phyloP scores from a whole-genome alignment of 345 rosid genomes.

The Reutealis trisperma region DNA sequence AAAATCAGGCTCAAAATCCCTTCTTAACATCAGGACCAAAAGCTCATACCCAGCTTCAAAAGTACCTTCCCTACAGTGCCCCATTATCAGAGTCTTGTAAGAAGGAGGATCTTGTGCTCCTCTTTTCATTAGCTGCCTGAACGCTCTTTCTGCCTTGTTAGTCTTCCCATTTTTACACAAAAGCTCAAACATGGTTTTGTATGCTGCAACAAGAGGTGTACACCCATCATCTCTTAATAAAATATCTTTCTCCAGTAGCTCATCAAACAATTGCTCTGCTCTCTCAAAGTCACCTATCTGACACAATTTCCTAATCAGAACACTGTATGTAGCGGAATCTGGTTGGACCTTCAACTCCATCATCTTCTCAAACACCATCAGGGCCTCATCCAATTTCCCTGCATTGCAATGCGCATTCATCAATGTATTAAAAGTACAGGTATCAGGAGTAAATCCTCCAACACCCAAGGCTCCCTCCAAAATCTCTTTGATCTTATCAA shows the following conservation, averaged over 20 bases:
- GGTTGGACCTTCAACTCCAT: slow-evolving; percentile 44
- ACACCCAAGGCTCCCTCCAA: slow-evolving; percentile 36
- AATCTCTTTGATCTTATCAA: slow-evolving; percentile 57
- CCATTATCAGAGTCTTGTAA: slow-evolving; percentile 58
- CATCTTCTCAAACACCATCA: slow-evolving; percentile 59
- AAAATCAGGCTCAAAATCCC: slow-evolving; percentile 59
- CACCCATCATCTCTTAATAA: slow-evolving; percentile 18
- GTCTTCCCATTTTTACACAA: slow-evolving; percentile 73
- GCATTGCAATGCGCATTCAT: slow-evolving; percentile 61
- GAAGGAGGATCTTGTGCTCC: slow-evolving; percentile 72
- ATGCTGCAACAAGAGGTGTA: slow-evolving; percentile 66
- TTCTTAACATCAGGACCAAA: slow-evolving; percentile 71
- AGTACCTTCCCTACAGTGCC: slow-evolving; percentile 70
- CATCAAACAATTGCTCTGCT: slow-evolving; percentile 66
- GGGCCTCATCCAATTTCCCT: slow-evolving; percentile 61
- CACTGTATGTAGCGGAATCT: slow-evolving; percentile 82
- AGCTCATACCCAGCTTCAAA: slow-evolving; percentile 60
- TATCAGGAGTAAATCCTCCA: slow-evolving; percentile 58
- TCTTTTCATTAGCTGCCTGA: slow-evolving; percentile 80
- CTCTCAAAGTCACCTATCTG: slow-evolving; percentile 51
- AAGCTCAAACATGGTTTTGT: slow-evolving; percentile 67
- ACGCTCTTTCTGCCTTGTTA: slow-evolving; percentile 60
- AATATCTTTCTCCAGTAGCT: slow-evolving; percentile 39
- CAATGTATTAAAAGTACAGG: slow-evolving; percentile 75
- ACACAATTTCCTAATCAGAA: slow-evolving; percentile 66